phyloP scores from a whole-genome alignment of 495 filamentous ascomycete species.

The Aspergillus panamensis region DNA sequence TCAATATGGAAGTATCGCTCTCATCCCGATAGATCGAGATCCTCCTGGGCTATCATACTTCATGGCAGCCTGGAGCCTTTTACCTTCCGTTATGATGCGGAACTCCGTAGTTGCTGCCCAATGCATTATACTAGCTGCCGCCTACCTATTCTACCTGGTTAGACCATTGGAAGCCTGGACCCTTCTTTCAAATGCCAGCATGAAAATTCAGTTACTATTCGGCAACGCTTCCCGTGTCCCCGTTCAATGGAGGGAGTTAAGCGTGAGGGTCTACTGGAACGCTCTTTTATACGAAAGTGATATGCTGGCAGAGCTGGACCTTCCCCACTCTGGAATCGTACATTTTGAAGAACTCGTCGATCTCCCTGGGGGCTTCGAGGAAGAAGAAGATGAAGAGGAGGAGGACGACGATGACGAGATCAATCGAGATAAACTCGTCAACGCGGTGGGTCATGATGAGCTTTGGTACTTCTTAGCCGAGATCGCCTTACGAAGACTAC shows the following conservation, averaged over 20 bases:
- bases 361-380: slow-evolving; percentile 71
- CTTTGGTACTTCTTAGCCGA: slow-evolving; percentile 83
- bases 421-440: slow-evolving; percentile 10
- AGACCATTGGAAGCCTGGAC: slow-evolving; percentile 81
- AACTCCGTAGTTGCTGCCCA: slow-evolving; percentile 73
- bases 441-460: slow-evolving; percentile 61
- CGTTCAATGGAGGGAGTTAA: slow-evolving; percentile 62
- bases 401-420: slow-evolving; percentile 40
- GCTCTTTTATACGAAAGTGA: slow-evolving; percentile 77
- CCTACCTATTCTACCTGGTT: slow-evolving; percentile 79
- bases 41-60: slow-evolving; percentile 78
- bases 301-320: slow-evolving; percentile 72
- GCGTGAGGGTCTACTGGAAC: slow-evolving; percentile 80
- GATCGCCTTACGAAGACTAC: slow-evolving; percentile 69
- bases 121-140: slow-evolving; percentile 73
- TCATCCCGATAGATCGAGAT: slow-evolving; percentile 63
- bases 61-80: slow-evolving; percentile 70
- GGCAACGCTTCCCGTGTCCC: slow-evolving; percentile 68
- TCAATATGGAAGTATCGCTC: slow-evolving; percentile 67
- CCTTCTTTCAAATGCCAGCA: slow-evolving; percentile 70
- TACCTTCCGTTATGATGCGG: slow-evolving; percentile 73
- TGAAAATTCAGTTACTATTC: slow-evolving; percentile 73
- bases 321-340: slow-evolving; percentile 77
- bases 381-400: slow-evolving; percentile 48
- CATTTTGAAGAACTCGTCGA: slow-evolving; percentile 78